Conservation (phyloP, 495 filamentous ascomycete genomes). For the Podospora sp. region DNA sequence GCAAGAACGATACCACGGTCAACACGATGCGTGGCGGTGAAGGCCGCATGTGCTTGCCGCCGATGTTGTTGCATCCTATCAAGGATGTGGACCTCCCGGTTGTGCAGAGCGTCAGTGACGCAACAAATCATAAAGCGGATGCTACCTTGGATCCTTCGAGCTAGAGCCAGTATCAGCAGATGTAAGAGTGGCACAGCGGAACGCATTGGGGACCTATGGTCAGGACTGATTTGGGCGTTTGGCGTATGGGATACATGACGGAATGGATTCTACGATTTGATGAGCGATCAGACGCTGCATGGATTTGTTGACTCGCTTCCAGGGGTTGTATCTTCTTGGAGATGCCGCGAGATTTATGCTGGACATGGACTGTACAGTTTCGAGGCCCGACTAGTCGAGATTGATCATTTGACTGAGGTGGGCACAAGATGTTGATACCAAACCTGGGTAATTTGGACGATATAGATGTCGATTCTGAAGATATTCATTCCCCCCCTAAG, state of each 20-base stretch:
- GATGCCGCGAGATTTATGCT: neutral
- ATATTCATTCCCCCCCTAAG: neutral
- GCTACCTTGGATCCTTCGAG: slow-evolving; percentile 24
- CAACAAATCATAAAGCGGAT: slow-evolving; percentile 40
- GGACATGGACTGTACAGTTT: neutral
- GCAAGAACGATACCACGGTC: slow-evolving; percentile 50
- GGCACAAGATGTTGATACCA: neutral
- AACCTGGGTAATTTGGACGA: neutral
- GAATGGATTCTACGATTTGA: neutral
- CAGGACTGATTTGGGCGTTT: neutral
- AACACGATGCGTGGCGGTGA: slow-evolving; percentile 59
- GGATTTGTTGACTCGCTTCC: neutral
- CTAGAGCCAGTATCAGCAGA: slow-evolving; percentile 4
- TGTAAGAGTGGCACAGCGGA: neutral
- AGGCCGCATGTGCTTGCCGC: slow-evolving; percentile 90
- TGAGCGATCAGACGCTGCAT: neutral
- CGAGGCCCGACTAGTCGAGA: neutral
- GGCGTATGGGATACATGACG: neutral
- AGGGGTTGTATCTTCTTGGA: neutral
- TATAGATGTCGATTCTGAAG: neutral
- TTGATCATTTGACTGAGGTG: neutral
- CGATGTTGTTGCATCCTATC: slow-evolving; percentile 90
- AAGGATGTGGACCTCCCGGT: slow-evolving; percentile 82
- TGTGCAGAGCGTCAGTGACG: slow-evolving; percentile 54
- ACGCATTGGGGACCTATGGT: slow-evolving; percentile 1